Conservation (phyloP, 805 yeast genomes). For the Kazachstania kunashirensis region DNA sequence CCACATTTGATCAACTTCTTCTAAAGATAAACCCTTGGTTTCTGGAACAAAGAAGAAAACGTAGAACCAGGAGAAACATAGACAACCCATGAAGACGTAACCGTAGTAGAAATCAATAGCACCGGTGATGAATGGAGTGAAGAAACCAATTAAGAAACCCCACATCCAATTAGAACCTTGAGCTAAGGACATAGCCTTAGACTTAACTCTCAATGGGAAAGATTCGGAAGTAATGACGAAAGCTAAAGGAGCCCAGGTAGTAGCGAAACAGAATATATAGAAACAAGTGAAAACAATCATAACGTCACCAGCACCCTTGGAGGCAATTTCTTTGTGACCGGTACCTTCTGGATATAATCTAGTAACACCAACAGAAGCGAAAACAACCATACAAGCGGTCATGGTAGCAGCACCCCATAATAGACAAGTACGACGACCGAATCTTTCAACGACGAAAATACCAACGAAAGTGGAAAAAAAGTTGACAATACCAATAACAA, state of each 20-base stretch:
- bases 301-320: conserved; percentile 51
- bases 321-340: conserved; percentile 32
- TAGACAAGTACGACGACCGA: conserved; percentile 32
- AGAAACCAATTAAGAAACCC: conserved; percentile 5
- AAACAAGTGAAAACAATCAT: conserved; percentile 64
- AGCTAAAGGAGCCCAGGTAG: conserved; percentile 65
- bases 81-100: conserved; percentile 5
- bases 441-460: conserved; percentile 3
- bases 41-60: conserved; percentile 4
- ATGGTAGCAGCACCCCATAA: conserved; percentile 1
- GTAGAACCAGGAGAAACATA: conserved; percentile 4
- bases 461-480: conserved; percentile 3
- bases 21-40: conserved; percentile 3
- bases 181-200: conserved; percentile 3
- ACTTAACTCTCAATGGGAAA: conserved; percentile 48
- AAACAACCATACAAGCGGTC: conserved; percentile 3
- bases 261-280: conserved; percentile 61
- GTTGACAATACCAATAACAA: conserved; percentile 37
- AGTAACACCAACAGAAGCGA: conserved; percentile 28
- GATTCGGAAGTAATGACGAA: conserved; percentile 57
- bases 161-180: conserved; percentile 4
- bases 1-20: conserved; percentile 3
- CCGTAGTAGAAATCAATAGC: conserved; percentile 4
- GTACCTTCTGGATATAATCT: conserved; percentile 25
- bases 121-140: conserved; percentile 4